A percentile compares a stretch with the other conserved stretches of the same genome.
phyloP scores from a whole-genome alignment of 805 yeast genomes.

The Nematodospora valgi region DNA sequence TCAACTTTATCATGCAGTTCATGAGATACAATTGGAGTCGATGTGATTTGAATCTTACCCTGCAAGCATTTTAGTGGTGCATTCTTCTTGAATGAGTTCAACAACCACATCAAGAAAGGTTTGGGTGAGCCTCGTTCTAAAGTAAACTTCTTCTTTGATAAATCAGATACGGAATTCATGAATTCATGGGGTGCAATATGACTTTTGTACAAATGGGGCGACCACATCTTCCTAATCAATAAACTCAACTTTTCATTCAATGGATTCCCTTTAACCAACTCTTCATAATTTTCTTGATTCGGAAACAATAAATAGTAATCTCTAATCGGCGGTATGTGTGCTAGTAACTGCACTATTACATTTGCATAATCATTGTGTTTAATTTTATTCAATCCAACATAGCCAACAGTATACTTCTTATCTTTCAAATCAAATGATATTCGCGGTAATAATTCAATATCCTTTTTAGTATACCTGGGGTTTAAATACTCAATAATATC shows the following conservation, averaged over 20 bases:
- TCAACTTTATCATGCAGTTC: constrained; percentile 18
- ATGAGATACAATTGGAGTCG: constrained; percentile 12
- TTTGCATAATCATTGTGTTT: constrained; percentile 53
- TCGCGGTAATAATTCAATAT: constrained; percentile 27
- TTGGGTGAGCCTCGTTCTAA: constrained; percentile 47
- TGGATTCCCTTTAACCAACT: constrained; percentile 12
- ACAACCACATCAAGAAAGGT: constrained; percentile 55
- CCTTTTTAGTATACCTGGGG: constrained; percentile 45
- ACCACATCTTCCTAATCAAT: constrained; percentile 63
- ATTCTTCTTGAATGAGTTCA: constrained; percentile 37
- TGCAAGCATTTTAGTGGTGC: constrained; percentile 38
- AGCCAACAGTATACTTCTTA: constrained; percentile 55
- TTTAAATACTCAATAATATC: constrained; percentile 52
- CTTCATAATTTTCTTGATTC: constrained; percentile 16
- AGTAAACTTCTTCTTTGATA: constrained; percentile 41
- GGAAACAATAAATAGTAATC: constrained; percentile 28
- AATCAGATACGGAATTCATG: constrained; percentile 43
- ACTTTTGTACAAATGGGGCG: constrained; percentile 49
- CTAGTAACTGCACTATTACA: constrained; percentile 51
- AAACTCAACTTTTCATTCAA: constrained; percentile 44
- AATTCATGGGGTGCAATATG: constrained; percentile 71
- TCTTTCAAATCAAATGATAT: constrained; percentile 41
- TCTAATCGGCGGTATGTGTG: constrained; percentile 53
- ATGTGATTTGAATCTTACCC: constrained; percentile 44
- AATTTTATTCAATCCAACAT: constrained; percentile 59